Evolutionary conservation across 1,284 basidiomycete species (phyloP).

Genomic region (Ceratobasidium sp.): DNA sequence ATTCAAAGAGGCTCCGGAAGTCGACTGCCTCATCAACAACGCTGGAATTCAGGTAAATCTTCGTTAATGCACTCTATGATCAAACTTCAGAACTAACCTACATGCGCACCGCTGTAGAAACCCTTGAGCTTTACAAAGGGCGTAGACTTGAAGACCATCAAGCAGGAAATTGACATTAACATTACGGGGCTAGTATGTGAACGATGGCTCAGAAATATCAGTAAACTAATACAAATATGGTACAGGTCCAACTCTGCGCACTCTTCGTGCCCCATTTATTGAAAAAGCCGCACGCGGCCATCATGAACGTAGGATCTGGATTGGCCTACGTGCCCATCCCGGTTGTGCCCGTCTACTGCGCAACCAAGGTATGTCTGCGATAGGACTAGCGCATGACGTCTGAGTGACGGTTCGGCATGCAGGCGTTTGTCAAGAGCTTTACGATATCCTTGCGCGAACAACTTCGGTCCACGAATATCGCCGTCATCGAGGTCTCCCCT

Average conservation of each 20-base stretch:
- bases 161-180: conserved; percentile 22
- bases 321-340: conserved; percentile 14
- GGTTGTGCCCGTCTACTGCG: conserved; percentile 16
- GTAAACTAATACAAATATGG: neutral
- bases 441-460: conserved; percentile 23
- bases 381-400: neutral
- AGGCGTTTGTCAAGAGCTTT: conserved; percentile 31
- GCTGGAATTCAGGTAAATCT: conserved; percentile 50
- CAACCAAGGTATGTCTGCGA: neutral
- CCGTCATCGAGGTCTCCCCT: conserved; percentile 46
- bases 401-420: neutral
- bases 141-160: conserved; percentile 13
- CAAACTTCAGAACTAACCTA: neutral
- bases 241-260: conserved; percentile 27
- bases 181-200: conserved; percentile 15
- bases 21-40: conserved; percentile 54
- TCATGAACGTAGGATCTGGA: conserved; percentile 22
- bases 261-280: conserved; percentile 19
- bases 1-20: conserved; percentile 50
- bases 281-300: conserved; percentile 5
- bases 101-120: neutral
- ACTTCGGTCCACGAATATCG: conserved; percentile 42
- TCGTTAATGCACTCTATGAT: neutral
- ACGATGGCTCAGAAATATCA: neutral
- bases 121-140: conserved; percentile 22